Evolutionary conservation across 768 basidiomycete species (phyloP).

Genomic region (Calocybe gangraenosa): DNA sequence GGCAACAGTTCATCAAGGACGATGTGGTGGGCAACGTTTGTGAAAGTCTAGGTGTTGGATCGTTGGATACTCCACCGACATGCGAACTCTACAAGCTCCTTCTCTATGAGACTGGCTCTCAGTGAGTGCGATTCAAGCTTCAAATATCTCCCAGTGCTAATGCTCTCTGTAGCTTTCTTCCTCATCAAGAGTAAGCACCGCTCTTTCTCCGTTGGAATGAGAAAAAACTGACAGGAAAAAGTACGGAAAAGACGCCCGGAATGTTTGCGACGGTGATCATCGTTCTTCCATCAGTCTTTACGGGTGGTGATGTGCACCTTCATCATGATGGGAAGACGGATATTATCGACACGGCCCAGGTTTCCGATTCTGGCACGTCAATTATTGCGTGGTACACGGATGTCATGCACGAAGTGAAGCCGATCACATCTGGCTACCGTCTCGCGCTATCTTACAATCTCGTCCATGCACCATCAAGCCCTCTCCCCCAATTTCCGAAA

Average conservation of each 20-base stretch:
- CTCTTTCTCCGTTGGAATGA: background rate
- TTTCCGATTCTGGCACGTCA: slow-evolving; percentile 28
- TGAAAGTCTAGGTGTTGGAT: slow-evolving; percentile 30
- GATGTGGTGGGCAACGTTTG: slow-evolving; percentile 27
- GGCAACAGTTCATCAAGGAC: slow-evolving; percentile 30
- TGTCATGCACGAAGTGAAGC: slow-evolving; percentile 46
- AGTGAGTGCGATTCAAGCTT: slow-evolving; percentile 34
- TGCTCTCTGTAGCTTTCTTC: slow-evolving; percentile 29
- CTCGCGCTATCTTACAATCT: slow-evolving; percentile 50
- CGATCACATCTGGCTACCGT: slow-evolving; percentile 43
- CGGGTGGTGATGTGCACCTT: slow-evolving; percentile 42
- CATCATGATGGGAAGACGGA: slow-evolving; percentile 30
- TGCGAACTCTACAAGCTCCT: slow-evolving; percentile 45
- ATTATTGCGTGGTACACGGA: slow-evolving; percentile 52
- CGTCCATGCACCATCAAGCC: slow-evolving; percentile 32
- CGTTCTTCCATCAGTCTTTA: slow-evolving; percentile 41
- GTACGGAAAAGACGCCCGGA: slow-evolving; percentile 41
- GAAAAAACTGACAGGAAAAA: slow-evolving; percentile 16
- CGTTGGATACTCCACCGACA: slow-evolving; percentile 22
- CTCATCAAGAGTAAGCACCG: slow-evolving; percentile 41
- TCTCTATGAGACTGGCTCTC: slow-evolving; percentile 44
- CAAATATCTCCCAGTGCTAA: slow-evolving; percentile 1
- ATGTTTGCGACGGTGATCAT: slow-evolving; percentile 52
- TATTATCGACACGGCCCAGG: slow-evolving; percentile 30
- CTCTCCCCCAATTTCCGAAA: slow-evolving; percentile 24